Conservation (phyloP, 169 alveolate species). For the Plasmodium berghei region DNA sequence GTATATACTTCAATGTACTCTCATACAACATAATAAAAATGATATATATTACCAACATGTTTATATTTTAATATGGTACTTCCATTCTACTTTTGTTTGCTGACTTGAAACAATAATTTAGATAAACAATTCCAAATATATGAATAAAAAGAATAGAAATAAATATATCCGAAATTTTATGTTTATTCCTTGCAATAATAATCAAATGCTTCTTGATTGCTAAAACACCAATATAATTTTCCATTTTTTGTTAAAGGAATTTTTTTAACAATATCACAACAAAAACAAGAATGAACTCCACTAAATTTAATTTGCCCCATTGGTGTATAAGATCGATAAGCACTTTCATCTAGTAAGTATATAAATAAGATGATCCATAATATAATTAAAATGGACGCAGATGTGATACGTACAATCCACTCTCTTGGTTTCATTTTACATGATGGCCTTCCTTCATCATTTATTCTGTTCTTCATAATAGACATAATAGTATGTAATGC, state of each 20-base stretch:
- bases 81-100: too few species aligned
- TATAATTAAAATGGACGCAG: slow-evolving; percentile 59
- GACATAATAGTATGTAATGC: slow-evolving; percentile 63
- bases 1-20: too few species aligned
- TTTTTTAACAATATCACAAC: slow-evolving; percentile 76
- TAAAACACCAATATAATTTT: slow-evolving; percentile 50
- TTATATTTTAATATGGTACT: too few species aligned
- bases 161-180: too few species aligned
- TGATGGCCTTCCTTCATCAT: slow-evolving; percentile 81
- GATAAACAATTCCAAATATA: too few species aligned
- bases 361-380: slow-evolving; percentile 55
- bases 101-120: too few species aligned
- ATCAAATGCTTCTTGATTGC: slow-evolving; percentile 26
- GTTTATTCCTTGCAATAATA: slow-evolving; percentile 16
- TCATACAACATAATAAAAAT: too few species aligned
- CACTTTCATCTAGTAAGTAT: slow-evolving; percentile 71
- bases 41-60: too few species aligned
- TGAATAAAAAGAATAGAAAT: too few species aligned
- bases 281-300: slow-evolving; percentile 81
- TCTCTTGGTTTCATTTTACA: slow-evolving; percentile 82
- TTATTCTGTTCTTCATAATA: slow-evolving; percentile 76
- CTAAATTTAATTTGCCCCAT: slow-evolving; percentile 80
- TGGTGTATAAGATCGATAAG: slow-evolving; percentile 79
- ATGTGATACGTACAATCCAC: slow-evolving; percentile 78
- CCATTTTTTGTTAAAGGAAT: slow-evolving; percentile 2